These are phyloP conservation scores for Haplographium delicatum DNA, from an alignment of 495 filamentous ascomycete genomes.

Conservation along the genomic window DNA sequence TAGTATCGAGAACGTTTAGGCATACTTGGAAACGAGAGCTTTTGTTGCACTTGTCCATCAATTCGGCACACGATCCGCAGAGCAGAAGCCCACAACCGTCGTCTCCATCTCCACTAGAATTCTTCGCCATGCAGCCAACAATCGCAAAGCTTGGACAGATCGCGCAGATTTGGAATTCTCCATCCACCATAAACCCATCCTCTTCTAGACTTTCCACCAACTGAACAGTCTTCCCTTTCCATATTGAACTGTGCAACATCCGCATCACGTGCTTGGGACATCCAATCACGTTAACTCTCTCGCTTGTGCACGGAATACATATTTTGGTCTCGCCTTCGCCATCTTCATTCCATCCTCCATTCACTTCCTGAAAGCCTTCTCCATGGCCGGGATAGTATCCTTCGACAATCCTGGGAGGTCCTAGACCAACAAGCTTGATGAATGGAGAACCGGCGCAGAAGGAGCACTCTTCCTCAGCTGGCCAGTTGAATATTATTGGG, in stretches of 20 bases:
- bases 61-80: slow-evolving; percentile 6
- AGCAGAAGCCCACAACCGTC: slow-evolving; percentile 14
- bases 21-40: too few species aligned
- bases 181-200: background rate
- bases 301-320: slow-evolving; percentile 4
- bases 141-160: slow-evolving; percentile 14
- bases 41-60: background rate
- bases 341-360: background rate
- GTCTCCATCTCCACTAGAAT: background rate
- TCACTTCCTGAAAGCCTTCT: slow-evolving; percentile 17
- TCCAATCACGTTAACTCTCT: too few species aligned
- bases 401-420: background rate
- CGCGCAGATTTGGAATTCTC: slow-evolving; percentile 9
- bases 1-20: background rate
- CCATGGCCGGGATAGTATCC: background rate
- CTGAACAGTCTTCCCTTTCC: background rate
- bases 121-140: background rate
- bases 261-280: too few species aligned
- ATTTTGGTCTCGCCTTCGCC: background rate
- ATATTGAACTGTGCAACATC: too few species aligned
- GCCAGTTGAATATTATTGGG: slow-evolving; percentile 20
- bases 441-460: slow-evolving; percentile 15
- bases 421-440: slow-evolving; percentile 16
- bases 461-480: slow-evolving; percentile 4
- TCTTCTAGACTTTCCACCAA: too few species aligned